Evolutionary conservation across 176 grass and related monocot genomes (phyloP), one percentile per base, ranked within the genome.

Genomic region (Dactylis glomerata): DNA sequence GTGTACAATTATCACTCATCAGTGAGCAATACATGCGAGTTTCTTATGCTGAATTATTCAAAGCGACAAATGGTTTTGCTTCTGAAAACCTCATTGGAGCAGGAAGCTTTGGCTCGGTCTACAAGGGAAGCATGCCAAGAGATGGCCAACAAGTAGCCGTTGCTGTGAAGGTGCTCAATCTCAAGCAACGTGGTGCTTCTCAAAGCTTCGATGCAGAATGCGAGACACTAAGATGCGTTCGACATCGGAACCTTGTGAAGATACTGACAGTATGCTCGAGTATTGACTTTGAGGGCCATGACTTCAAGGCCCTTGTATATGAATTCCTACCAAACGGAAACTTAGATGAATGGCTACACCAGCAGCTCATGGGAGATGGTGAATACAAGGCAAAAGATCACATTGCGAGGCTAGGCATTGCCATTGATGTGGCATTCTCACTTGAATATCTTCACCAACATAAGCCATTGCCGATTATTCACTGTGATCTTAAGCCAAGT

Each of bases 31-130:
- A 33, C 26, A 20, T 47, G 14, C 45, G 84, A 28, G 37, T 86
- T 71, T 86, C 75, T 4, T 86, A 86, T 58, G 38, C 65, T 36
- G 84, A 86, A 46, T 42, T 85, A 40, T 66, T 57, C 11, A 57
- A 27, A 3, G 75, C 84, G 13, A 86, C 84, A 86, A 55, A 70
- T 71, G 38, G 63, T 58, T 86, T 86, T 30, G 26, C 65, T 22
- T 80, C 41, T 10, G 67, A 38, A 1, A 80, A 86, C 41, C 84
- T 63, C 40, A 22, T 80, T 9, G 76, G 84, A 27, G 31, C 11
- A n/a, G 83, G 83, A 41, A 85, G 83, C 62, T 78, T 85, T 19
- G 74, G 83, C 13, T 85, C 83, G 10, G 84, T 86, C 3, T 63
- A 79, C 37, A 79, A 62, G 36, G 56, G 37, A 79, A 22, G 9